Conservation (phyloP, 768 basidiomycete genomes). For the Pleurotus platypus region DNA sequence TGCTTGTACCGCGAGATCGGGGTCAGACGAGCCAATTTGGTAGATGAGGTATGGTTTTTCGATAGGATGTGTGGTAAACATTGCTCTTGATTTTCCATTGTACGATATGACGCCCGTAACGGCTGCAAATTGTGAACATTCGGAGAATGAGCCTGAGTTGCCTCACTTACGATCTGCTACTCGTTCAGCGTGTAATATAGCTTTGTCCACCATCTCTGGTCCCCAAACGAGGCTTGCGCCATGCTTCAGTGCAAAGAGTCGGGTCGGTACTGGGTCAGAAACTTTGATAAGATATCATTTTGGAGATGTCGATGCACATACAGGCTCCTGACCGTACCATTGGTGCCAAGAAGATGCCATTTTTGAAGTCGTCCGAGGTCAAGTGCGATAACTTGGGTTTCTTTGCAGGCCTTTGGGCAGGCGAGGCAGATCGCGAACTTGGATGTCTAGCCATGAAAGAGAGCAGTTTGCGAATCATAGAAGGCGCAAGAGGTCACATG, state of each 20-base stretch:
- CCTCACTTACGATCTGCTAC: conserved; percentile 78
- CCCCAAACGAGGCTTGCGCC: conserved; percentile 95
- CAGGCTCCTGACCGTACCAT: conserved; percentile 95
- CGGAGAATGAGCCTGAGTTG: neutral
- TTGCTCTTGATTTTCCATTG: conserved; percentile 76
- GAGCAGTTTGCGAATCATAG: conserved; percentile 3
- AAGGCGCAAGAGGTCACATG: neutral
- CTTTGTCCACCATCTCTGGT: conserved; percentile 95
- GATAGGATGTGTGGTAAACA: conserved; percentile 90
- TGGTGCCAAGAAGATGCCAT: conserved; percentile 93
- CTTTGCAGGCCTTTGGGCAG: conserved; percentile 47
- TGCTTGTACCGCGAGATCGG: conserved; percentile 88
- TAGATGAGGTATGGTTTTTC: conserved; percentile 94
- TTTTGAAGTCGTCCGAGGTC: conserved; percentile 72
- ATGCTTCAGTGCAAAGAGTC: conserved; percentile 84
- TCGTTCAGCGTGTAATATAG: conserved; percentile 82
- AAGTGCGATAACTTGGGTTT: conserved; percentile 55
- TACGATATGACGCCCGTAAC: conserved; percentile 85
- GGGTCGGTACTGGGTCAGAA: conserved; percentile 65
- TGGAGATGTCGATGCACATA: conserved; percentile 34
- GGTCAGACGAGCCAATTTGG: conserved; percentile 91
- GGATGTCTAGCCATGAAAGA: conserved; percentile 50
- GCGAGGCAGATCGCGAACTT: conserved; percentile 43
- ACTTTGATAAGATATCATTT: conserved; percentile 16
- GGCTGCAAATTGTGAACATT: conserved; percentile 38